Evolutionary conservation across 2,329 filamentous ascomycete species (phyloP).

Genomic region (Sclerotinia spermophila): DNA sequence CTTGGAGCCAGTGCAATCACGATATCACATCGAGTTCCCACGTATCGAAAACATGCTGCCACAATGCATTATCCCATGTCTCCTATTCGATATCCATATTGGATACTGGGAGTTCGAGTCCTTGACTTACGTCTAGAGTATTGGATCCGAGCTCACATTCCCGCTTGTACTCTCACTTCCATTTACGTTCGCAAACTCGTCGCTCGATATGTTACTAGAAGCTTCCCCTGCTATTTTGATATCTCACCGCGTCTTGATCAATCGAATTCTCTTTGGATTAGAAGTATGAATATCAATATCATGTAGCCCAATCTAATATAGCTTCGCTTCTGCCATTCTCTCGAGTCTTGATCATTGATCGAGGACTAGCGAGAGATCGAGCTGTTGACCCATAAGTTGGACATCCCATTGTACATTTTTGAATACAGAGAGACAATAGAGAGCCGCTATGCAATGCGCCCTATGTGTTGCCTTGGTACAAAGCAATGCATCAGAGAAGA

Average conservation of each 20-base stretch:
- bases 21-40: background rate
- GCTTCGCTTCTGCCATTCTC: background rate
- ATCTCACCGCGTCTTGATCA: constrained; percentile 14
- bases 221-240: constrained; percentile 7
- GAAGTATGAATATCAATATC: background rate
- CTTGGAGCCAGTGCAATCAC: background rate
- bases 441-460: constrained; percentile 10
- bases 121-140: background rate
- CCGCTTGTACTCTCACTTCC: background rate
- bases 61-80: constrained; percentile 8
- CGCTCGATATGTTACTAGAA: background rate
- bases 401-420: constrained; percentile 15
- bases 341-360: background rate
- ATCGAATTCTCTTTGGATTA: background rate
- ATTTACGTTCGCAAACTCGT: background rate
- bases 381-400: background rate
- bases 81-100: background rate
- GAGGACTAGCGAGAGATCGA: constrained; percentile 8
- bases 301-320: background rate
- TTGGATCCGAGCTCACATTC: background rate
- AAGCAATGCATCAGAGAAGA: background rate
- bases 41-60: constrained; percentile 11
- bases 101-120: background rate
- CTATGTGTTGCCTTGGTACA: constrained; percentile 12
- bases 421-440: constrained; percentile 11